Base-by-base conservation (phyloP, 345 rosid genomes). In the Gossypium stocksii region DNA sequence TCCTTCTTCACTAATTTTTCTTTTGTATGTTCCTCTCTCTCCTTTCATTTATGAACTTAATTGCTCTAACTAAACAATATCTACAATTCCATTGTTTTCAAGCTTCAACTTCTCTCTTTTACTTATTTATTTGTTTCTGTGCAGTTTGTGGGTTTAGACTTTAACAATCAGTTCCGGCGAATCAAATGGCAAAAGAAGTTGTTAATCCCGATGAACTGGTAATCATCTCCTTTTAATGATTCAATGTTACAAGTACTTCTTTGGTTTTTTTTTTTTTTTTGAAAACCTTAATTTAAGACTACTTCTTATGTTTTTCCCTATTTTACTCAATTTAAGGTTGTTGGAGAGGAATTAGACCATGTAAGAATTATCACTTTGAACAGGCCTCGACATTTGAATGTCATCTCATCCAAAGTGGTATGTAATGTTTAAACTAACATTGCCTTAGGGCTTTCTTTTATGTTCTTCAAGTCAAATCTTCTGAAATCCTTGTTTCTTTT, bases 321-420 rank as follows among this genome's bases (percentile, higher is more conserved):
- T 9, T 53, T 16, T 53, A 11, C 51, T 46, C 14, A 51, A 52
- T 71, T 78, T 51, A 76, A 94, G 98, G 95, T 89, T 84, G 76
- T 91, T 62, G 91, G 81, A 78, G 89, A 94, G 77, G 94, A 88
- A 73, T 65, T 85, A 72, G 89, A 81, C 54, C 74, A 53, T 69
- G 91, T 86, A 48, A 82, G 92, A 76, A 9, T 89, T 80, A 76
- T 87, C 79, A 92, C 89, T 46, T 82, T 94, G 79, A 94, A 94
- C 85, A 85, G 89, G 34, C 97, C 98, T 70, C 93, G 97, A 66
- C 97, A 90, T 58, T 77, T 92, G 75, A 94, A 94, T 85, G 91
- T 89, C 78, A 94, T 94, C 68, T 90, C 98, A 49, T 80, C 93
- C 0, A 60, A 87, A 85, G 91, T 92, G 94, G 98, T 92, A 83